phyloP scores from a whole-genome alignment of 2,329 filamentous ascomycete genomes.

The Microcyclosporella mali region DNA sequence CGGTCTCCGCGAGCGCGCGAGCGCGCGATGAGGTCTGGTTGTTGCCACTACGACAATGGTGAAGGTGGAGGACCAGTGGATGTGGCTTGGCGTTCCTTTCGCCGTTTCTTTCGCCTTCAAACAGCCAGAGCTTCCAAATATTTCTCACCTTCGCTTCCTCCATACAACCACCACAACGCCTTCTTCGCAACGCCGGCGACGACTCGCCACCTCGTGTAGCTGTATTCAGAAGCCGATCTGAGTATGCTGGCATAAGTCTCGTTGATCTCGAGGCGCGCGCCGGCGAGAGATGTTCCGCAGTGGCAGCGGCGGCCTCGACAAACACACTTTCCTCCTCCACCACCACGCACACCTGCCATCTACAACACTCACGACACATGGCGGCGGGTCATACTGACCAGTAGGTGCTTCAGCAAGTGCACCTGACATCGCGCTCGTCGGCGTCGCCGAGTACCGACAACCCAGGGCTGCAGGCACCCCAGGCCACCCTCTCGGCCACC shows the following conservation, averaged over 20 bases:
- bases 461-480: conserved; percentile 3
- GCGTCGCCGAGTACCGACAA: not conserved
- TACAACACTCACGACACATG: not conserved
- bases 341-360: not conserved
- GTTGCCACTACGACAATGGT: not conserved
- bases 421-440: not conserved
- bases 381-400: not conserved
- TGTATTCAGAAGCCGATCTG: not conserved
- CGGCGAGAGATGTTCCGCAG: conserved; percentile 3
- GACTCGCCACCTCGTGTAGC: not conserved
- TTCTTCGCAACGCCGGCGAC: conserved; percentile 1
- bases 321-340: not conserved
- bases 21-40: not conserved
- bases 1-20: not conserved
- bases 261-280: not conserved
- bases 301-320: not conserved
- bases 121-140: not conserved
- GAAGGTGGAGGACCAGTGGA: not conserved
- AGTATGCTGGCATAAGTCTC: conserved; percentile 1
- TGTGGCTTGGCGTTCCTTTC: not conserved
- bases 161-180: conserved; percentile 1
- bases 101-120: not conserved
- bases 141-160: not conserved
- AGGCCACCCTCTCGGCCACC: not conserved
- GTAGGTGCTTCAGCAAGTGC: not conserved